phyloP scores from a whole-genome alignment of 345 rosid species.

The Kernera saxatilis region DNA sequence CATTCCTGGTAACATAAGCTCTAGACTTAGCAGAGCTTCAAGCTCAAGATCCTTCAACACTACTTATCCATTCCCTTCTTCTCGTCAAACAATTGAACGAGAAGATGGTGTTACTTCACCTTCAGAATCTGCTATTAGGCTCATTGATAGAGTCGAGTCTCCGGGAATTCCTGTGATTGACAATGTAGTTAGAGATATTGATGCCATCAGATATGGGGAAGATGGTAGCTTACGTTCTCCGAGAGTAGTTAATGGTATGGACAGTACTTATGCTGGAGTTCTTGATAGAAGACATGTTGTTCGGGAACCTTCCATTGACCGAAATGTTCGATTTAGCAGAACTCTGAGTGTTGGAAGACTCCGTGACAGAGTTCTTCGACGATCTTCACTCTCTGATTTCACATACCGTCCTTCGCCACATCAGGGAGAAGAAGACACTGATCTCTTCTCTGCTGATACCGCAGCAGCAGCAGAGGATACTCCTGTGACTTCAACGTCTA shows the following conservation, averaged over 20 bases:
- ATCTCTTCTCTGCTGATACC: slow-evolving; percentile 37
- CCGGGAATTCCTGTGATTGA: slow-evolving; percentile 30
- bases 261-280: slow-evolving; percentile 38
- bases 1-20: slow-evolving; percentile 75
- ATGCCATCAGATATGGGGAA: slow-evolving; percentile 29
- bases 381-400: slow-evolving; percentile 61
- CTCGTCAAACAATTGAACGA: slow-evolving; percentile 33
- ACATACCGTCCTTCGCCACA: slow-evolving; percentile 49
- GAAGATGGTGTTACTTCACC: slow-evolving; percentile 30
- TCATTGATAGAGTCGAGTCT: slow-evolving; percentile 33
- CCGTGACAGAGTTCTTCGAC: slow-evolving; percentile 89
- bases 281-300: slow-evolving; percentile 52
- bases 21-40: slow-evolving; percentile 65
- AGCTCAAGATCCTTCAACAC: slow-evolving; percentile 76
- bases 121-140: slow-evolving; percentile 32
- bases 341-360: slow-evolving; percentile 97
- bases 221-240: slow-evolving; percentile 37
- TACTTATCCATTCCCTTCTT: slow-evolving; percentile 42
- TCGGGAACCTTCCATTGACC: slow-evolving; percentile 57
- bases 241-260: slow-evolving; percentile 34
- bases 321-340: slow-evolving; percentile 84
- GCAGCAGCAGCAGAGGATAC: slow-evolving; percentile 38
- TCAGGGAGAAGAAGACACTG: slow-evolving; percentile 43
- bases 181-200: slow-evolving; percentile 31
- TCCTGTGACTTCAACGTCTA: slow-evolving; percentile 29